Evolutionary conservation across 345 rosid genomes (phyloP).

Genomic region (Eucalyptus camaldulensis): DNA sequence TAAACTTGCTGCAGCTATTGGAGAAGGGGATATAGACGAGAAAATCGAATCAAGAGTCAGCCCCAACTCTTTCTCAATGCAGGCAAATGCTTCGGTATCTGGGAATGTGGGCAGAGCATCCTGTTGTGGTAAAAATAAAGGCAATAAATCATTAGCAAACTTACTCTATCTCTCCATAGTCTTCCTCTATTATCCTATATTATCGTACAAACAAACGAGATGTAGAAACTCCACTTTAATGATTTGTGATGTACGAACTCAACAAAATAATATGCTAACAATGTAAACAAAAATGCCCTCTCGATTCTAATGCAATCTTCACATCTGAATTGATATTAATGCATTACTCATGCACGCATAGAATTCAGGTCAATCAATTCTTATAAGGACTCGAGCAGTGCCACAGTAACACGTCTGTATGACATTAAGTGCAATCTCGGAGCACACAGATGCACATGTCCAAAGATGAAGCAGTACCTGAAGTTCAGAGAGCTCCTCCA

Average conservation of each 20-base stretch:
- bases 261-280: background rate
- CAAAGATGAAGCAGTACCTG: slow-evolving; percentile 34
- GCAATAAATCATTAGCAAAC: background rate
- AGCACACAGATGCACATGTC: background rate
- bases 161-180: background rate
- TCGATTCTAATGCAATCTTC: background rate
- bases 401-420: background rate
- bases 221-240: background rate
- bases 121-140: slow-evolving; percentile 15
- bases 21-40: slow-evolving; percentile 67
- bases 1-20: slow-evolving; percentile 92
- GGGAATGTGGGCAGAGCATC: slow-evolving; percentile 96
- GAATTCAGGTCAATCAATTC: background rate
- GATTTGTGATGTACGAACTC: background rate
- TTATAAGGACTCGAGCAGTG: background rate
- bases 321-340: background rate
- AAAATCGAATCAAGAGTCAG: slow-evolving; percentile 57
- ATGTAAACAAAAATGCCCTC: background rate
- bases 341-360: background rate
- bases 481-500: slow-evolving; percentile 82
- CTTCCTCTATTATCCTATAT: background rate
- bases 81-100: slow-evolving; percentile 80
- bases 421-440: background rate
- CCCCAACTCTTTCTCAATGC: slow-evolving; percentile 84
- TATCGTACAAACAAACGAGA: background rate